Evolutionary conservation across 2,329 filamentous ascomycete species (phyloP).

Genomic region (Pochonia chlamydosporia): DNA sequence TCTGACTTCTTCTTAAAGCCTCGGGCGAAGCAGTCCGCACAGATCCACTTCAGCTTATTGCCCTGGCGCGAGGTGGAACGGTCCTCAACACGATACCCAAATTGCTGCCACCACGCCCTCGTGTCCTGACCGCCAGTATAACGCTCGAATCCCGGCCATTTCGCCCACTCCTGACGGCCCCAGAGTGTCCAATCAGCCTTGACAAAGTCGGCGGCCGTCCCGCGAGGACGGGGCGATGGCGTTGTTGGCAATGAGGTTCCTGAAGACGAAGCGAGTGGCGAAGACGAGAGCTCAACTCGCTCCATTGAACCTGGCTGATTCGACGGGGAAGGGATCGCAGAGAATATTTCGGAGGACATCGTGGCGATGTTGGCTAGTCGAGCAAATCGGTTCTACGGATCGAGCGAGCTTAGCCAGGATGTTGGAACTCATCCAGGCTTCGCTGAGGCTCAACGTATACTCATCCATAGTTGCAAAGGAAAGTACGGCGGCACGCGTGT

Average conservation of each 20-base stretch:
- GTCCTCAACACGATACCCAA: background rate
- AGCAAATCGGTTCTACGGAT: background rate
- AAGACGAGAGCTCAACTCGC: background rate
- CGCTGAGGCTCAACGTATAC: too few relatives aligned
- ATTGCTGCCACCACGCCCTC: background rate
- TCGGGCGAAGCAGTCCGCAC: background rate
- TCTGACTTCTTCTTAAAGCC: slow-evolving; percentile 1
- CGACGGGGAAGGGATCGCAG: background rate
- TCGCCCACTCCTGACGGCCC: background rate
- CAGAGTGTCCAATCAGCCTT: background rate
- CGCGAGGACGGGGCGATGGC: background rate
- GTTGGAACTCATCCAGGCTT: background rate
- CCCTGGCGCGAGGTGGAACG: background rate
- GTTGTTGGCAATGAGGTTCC: background rate
- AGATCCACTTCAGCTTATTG: slow-evolving; percentile 1
- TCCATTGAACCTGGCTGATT: background rate
- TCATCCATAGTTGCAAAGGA: background rate
- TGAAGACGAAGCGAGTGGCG: background rate
- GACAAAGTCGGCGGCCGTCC: background rate
- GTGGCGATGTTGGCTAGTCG: background rate
- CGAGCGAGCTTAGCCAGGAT: background rate
- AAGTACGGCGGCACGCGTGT: too few relatives aligned
- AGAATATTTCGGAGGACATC: background rate
- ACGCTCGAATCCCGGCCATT: background rate
- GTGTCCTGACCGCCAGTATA: background rate